Evolutionary conservation across 164 flowering plant genomes (phyloP).

Genomic region (Magnolia changhungtana): DNA sequence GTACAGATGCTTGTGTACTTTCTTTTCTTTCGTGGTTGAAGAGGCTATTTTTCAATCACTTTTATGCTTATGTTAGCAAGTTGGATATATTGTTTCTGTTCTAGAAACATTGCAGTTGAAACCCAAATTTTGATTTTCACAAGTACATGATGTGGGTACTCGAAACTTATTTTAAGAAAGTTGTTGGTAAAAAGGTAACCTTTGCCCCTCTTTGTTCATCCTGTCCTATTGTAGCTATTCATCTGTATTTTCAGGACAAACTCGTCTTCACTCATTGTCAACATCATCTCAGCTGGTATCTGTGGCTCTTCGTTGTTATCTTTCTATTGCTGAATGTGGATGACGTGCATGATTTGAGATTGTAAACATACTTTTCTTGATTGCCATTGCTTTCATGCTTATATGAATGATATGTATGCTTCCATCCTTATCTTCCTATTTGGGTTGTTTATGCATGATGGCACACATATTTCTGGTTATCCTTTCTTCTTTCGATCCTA

Average conservation of each 20-base stretch:
- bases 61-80: slow-evolving; percentile 66
- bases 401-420: neutral
- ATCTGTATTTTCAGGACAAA: neutral
- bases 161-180: slow-evolving; percentile 75
- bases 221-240: neutral
- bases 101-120: slow-evolving; percentile 64
- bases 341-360: slow-evolving; percentile 39
- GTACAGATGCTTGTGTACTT: no score
- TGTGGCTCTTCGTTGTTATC: slow-evolving; percentile 42
- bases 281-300: slow-evolving; percentile 34
- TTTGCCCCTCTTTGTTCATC: neutral
- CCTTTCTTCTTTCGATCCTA: slow-evolving; percentile 75
- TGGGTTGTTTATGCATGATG: slow-evolving; percentile 52
- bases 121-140: slow-evolving; percentile 72
- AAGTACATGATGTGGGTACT: slow-evolving; percentile 85
- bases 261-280: neutral
- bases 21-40: slow-evolving; percentile 21
- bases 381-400: neutral
- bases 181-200: slow-evolving; percentile 76
- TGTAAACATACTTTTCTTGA: neutral
- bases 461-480: slow-evolving; percentile 92
- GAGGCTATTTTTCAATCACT: slow-evolving; percentile 73
- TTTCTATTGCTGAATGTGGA: slow-evolving; percentile 73
- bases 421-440: neutral
- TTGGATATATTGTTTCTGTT: slow-evolving; percentile 32